phyloP scores from a whole-genome alignment of 495 filamentous ascomycete genomes.

The Aspergillus egyptiacus region DNA sequence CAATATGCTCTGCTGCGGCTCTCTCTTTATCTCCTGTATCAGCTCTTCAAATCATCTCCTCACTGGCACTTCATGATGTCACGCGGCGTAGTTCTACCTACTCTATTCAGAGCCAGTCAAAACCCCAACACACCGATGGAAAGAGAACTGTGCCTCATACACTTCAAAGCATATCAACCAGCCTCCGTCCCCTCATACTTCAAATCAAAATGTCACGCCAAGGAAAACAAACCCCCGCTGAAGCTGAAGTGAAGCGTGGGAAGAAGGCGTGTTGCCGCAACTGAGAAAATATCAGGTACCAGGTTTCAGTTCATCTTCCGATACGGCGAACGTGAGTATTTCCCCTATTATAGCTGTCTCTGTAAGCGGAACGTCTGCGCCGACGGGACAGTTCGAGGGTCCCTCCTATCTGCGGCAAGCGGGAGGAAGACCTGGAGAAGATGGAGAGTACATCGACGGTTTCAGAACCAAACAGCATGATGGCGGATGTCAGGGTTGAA shows the following conservation, averaged over 20 bases:
- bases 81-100: neutral
- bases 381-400: constrained; percentile 35
- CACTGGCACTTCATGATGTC: neutral
- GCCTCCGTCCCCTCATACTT: too few relatives aligned
- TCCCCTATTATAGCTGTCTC: too few relatives aligned
- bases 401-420: constrained; percentile 28
- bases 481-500: constrained; percentile 13
- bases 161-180: too few relatives aligned
- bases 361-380: constrained; percentile 44
- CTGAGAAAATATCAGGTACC: too few relatives aligned
- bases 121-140: neutral
- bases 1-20: constrained; percentile 3
- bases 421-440: neutral
- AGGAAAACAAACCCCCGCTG: too few relatives aligned
- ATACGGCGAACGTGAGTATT: neutral
- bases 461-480: too few relatives aligned
- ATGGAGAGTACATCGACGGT: neutral
- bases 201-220: too few relatives aligned
- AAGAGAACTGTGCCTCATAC: too few relatives aligned
- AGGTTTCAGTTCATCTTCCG: too few relatives aligned
- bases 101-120: neutral
- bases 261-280: too few relatives aligned
- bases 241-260: too few relatives aligned
- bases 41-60: too few relatives aligned
- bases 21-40: neutral